Percentiles rank a stretch among this genome's conserved stretches.
Conservation (phyloP, 2,329 filamentous ascomycete genomes). For the Colletotrichum tabaci region DNA sequence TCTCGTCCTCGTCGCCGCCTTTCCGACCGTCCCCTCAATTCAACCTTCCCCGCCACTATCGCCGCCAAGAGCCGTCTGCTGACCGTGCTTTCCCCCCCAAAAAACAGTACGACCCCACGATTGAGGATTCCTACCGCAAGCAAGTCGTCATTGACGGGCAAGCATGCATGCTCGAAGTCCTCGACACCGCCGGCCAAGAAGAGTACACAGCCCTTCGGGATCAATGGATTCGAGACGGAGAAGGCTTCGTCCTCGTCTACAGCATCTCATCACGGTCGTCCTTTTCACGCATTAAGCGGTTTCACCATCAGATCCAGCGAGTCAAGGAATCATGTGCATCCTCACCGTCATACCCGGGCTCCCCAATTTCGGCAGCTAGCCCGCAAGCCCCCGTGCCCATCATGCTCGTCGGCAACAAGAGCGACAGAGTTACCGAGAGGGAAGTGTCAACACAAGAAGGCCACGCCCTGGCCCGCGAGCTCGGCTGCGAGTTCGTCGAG, state of each 20-base stretch:
- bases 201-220: slow-evolving; percentile 97
- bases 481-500: slow-evolving; percentile 97
- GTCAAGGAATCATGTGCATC: slow-evolving; percentile 92
- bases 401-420: slow-evolving; percentile 88
- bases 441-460: slow-evolving; percentile 98
- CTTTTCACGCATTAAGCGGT: slow-evolving; percentile 93
- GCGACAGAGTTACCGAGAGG: slow-evolving; percentile 93
- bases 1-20: not conserved
- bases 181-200: slow-evolving; percentile 98
- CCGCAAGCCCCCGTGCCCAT: slow-evolving; percentile 84
- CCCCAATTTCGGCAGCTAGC: slow-evolving; percentile 74
- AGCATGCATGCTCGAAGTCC: slow-evolving; percentile 96
- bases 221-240: slow-evolving; percentile 98
- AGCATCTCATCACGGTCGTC: slow-evolving; percentile 98
- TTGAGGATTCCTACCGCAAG: slow-evolving; percentile 90
- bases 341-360: slow-evolving; percentile 83
- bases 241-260: slow-evolving; percentile 98
- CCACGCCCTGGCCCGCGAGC: slow-evolving; percentile 88
- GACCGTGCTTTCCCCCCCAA: slow-evolving; percentile 27
- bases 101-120: slow-evolving; percentile 84
- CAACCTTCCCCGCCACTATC: slow-evolving; percentile 36
- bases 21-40: slow-evolving; percentile 31
- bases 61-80: slow-evolving; percentile 40
- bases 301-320: slow-evolving; percentile 96
- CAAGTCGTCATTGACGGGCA: slow-evolving; percentile 94